Base-by-base conservation (phyloP, 106 monocot genomes). In the Apostasia shenzhenica region DNA sequence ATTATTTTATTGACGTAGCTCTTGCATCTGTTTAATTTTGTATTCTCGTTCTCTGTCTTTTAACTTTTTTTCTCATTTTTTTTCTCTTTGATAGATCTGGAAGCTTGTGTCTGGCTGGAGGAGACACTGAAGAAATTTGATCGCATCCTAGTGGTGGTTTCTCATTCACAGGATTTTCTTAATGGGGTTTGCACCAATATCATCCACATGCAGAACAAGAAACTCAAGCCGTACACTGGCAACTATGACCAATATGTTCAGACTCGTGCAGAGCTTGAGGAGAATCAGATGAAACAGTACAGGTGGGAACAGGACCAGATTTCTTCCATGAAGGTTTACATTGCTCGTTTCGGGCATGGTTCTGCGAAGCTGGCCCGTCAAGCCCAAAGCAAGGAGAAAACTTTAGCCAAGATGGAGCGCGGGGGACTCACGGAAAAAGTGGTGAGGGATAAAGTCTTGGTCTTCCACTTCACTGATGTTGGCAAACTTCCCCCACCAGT, bases 261-360 rank as follows among this genome's bases (percentile, higher is more conserved):
- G 67, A 99, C 99, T 0, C 78, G 99, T 8, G 14, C 87, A 1
- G 99, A 99, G 67, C 77, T 99, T 2, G 99, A 99, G 72, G 99
- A 99, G 70, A 99, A 99, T 46, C 99, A 99, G 45, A 99, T 99
- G 99, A 99, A 99, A 59, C 92, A 99, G 76, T 99, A 99, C 83
- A 90, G 79, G 63, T 99, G 99, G 99, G 99, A 99, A 75, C 99
- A 99, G 59, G 99, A 99, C 51, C 99, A 99, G 71, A 99, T 99
- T 37, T 67, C 99, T 12, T 50, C 64, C 37, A 99, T 99, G 99
- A 99, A 99, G 76, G 99, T 90, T 57, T 99, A 99, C 58, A 99
- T 99, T 57, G 99, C 99, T 6, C 93, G 99, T 5, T 99, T 99
- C 64, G 99, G 99, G 1, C 99, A 99, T 14, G 99, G 99, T 39